These are phyloP conservation scores for Glonium stellatum DNA, from an alignment of 495 filamentous ascomycete species.

Conservation along the genomic window DNA sequence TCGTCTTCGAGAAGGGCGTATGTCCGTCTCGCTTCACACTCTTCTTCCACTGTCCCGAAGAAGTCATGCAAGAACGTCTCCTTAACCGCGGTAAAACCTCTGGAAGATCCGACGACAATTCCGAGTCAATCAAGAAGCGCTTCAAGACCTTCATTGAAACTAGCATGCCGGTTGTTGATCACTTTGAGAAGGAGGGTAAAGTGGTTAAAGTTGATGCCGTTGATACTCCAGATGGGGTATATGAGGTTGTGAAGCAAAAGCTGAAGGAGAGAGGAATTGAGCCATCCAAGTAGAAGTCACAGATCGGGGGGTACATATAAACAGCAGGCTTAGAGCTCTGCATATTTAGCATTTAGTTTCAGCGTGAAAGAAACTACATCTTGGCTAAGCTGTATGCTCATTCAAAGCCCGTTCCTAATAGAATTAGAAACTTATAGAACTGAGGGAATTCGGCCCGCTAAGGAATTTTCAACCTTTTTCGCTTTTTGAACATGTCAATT, in stretches of 20 bases:
- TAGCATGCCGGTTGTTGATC: constrained; percentile 91
- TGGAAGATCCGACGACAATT: constrained; percentile 87
- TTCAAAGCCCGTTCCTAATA: too few species aligned
- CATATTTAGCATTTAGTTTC: too few species aligned
- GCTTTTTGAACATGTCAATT: too few species aligned
- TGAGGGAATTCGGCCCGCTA: too few species aligned
- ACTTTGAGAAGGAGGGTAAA: constrained; percentile 67
- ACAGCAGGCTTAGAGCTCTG: too few species aligned
- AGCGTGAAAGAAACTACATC: too few species aligned
- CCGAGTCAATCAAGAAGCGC: constrained; percentile 88
- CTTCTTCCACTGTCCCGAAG: constrained; percentile 87
- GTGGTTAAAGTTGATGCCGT: constrained; percentile 72
- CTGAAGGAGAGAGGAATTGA: constrained; percentile 45
- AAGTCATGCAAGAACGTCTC: constrained; percentile 73
- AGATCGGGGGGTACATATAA: too few species aligned
- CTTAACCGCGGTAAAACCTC: constrained; percentile 86
- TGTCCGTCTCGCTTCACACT: constrained; percentile 74
- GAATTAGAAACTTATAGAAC: too few species aligned
- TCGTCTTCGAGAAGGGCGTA: constrained; percentile 85
- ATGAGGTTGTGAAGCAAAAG: constrained; percentile 54
- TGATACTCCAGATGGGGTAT: constrained; percentile 64
- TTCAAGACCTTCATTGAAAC: constrained; percentile 91
- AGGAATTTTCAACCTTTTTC: too few species aligned
- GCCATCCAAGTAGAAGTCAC: constrained; percentile 12
- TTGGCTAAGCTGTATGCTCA: too few species aligned